Conservation (phyloP, 495 filamentous ascomycete genomes). For the Pyrenopolyporus hunteri region DNA sequence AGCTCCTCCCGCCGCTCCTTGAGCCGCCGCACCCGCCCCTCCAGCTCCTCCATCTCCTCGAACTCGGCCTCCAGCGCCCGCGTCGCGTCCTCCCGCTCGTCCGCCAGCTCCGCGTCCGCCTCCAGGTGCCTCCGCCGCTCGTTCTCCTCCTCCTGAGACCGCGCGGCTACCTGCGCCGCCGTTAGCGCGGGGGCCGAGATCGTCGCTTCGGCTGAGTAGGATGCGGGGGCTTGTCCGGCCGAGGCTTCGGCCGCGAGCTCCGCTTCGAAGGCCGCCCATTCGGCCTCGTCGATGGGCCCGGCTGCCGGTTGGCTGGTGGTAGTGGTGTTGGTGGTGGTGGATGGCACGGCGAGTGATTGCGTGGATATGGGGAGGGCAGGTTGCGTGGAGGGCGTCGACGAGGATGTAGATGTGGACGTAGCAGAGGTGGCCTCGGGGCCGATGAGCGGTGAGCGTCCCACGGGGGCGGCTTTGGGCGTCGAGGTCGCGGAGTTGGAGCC, state of each 20-base stretch:
- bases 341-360: conserved; percentile 18
- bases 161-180: conserved; percentile 73
- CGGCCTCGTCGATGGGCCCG: conserved; percentile 71
- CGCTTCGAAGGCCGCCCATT: conserved; percentile 91
- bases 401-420: not conserved
- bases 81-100: conserved; percentile 84
- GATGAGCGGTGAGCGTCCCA: conserved; percentile 49
- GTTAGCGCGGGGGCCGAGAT: conserved; percentile 76
- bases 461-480: conserved; percentile 41
- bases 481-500: conserved; percentile 39
- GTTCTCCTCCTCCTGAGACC: conserved; percentile 64
- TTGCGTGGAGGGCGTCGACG: conserved; percentile 15
- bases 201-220: conserved; percentile 55
- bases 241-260: conserved; percentile 67
- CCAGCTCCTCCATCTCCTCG: conserved; percentile 91
- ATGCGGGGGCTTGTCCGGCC: conserved; percentile 14
- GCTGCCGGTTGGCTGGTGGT: conserved; percentile 12
- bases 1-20: conserved; percentile 69
- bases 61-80: conserved; percentile 85
- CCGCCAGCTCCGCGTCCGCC: conserved; percentile 63
- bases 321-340: conserved; percentile 13
- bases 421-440: conserved; percentile 37
- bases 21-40: conserved; percentile 76
- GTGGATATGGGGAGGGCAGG: conserved; percentile 33
- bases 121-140: conserved; percentile 65